Evolutionary conservation across 75 land plant genomes (phyloP).

Genomic region (Selaginella moellendorffii): DNA sequence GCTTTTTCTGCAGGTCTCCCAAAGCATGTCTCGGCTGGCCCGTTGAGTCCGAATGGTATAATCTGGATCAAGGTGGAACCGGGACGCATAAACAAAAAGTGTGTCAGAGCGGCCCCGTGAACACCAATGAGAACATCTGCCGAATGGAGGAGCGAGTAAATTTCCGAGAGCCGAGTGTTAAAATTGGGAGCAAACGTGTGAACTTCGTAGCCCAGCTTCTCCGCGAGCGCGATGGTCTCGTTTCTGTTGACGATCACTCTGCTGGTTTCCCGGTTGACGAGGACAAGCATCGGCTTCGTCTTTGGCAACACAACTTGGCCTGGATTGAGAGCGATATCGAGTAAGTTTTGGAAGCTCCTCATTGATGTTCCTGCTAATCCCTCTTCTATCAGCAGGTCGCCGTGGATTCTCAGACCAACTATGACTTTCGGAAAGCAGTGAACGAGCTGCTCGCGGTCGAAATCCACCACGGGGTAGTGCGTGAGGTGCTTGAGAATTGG

Average conservation of each 20-base stretch:
- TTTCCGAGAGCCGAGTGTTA: not conserved
- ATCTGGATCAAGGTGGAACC: constrained; percentile 4
- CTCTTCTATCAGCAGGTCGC: not conserved
- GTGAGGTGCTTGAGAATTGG: not conserved
- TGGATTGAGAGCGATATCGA: not conserved
- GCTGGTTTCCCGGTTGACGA: not conserved
- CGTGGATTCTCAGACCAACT: constrained; percentile 4
- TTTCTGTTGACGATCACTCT: not conserved
- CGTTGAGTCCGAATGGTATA: not conserved
- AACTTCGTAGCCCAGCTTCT: constrained; percentile 2
- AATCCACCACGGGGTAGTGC: constrained; percentile 1
- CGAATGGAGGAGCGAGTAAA: not conserved
- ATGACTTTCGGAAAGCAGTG: constrained; percentile 1
- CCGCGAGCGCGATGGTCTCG: not conserved
- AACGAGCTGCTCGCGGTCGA: not conserved
- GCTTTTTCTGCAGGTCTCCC: not conserved
- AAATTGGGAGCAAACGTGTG: not conserved
- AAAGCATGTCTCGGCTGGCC: not conserved
- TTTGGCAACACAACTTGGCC: not conserved
- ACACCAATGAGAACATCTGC: constrained; percentile 5
- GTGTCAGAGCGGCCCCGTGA: constrained; percentile 6
- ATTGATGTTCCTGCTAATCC: not conserved
- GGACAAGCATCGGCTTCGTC: not conserved
- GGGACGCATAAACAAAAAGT: not conserved
- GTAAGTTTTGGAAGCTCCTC: not conserved